Conservation (phyloP, 2,329 filamentous ascomycete genomes). For the Alternaria burnsii region DNA sequence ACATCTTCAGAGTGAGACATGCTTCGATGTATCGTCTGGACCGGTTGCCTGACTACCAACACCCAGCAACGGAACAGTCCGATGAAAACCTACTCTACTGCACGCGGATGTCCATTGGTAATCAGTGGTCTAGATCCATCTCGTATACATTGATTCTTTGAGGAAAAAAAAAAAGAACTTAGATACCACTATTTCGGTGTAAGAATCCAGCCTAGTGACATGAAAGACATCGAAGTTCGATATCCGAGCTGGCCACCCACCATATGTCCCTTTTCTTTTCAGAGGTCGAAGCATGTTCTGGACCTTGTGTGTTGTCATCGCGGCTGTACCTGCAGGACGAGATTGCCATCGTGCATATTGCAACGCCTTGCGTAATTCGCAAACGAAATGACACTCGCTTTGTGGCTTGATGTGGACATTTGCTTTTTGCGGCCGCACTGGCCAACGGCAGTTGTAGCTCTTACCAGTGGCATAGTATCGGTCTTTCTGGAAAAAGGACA, state of each 20-base stretch:
- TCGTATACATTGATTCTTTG: not conserved
- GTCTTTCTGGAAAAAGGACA: not conserved
- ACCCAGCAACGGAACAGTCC: not conserved
- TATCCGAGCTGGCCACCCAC: not conserved
- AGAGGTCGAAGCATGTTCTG: not conserved
- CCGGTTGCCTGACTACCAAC: not conserved
- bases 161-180: too few relatives aligned
- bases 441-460: not conserved
- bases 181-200: not conserved
- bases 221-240: not conserved
- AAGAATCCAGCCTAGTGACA: not conserved
- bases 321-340: slow-evolving; percentile 3
- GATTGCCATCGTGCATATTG: slow-evolving; percentile 4
- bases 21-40: not conserved
- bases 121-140: not conserved
- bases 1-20: not conserved
- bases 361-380: not conserved
- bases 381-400: not conserved
- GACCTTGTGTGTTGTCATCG: not conserved
- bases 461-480: not conserved
- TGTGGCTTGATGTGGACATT: not conserved
- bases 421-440: not conserved
- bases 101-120: not conserved
- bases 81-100: not conserved
- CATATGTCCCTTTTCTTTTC: not conserved